These are phyloP conservation scores for Groenewaldozyma tartarivorans DNA, from an alignment of 805 yeast genomes.

Conservation along the genomic window DNA sequence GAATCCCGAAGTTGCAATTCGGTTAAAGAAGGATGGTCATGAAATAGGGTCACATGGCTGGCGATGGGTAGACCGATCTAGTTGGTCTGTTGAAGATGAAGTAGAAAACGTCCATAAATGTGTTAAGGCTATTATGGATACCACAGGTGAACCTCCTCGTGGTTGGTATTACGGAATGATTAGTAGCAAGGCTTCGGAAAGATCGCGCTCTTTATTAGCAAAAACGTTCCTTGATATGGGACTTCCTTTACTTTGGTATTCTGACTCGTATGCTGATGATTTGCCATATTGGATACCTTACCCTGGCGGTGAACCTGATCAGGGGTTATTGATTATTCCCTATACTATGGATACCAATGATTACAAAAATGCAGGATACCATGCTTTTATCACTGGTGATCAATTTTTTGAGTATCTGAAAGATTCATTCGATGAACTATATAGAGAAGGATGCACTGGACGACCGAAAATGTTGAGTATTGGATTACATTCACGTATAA, in stretches of 20 bases:
- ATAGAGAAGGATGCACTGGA: slow-evolving; percentile 30
- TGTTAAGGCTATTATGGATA: slow-evolving; percentile 24
- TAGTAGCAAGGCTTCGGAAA: slow-evolving; percentile 21
- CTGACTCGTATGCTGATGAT: slow-evolving; percentile 10
- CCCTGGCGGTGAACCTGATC: neutral
- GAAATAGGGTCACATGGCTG: slow-evolving; percentile 32
- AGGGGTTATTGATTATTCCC: slow-evolving; percentile 25
- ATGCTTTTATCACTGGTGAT: slow-evolving; percentile 23
- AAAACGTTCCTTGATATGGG: neutral
- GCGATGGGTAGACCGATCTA: slow-evolving; percentile 30
- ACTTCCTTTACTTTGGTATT: slow-evolving; percentile 9
- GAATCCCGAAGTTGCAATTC: slow-evolving; percentile 28
- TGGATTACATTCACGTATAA: slow-evolving; percentile 29
- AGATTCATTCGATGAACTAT: slow-evolving; percentile 30
- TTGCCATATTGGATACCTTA: slow-evolving; percentile 7
- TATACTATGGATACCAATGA: slow-evolving; percentile 27
- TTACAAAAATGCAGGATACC: slow-evolving; percentile 22
- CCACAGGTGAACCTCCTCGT: slow-evolving; percentile 28
- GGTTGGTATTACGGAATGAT: slow-evolving; percentile 31
- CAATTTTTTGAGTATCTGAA: slow-evolving; percentile 26
- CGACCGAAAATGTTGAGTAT: slow-evolving; percentile 32
- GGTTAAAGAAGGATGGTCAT: slow-evolving; percentile 30
- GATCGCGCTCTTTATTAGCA: slow-evolving; percentile 6
- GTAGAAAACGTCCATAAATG: slow-evolving; percentile 26
- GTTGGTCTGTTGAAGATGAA: slow-evolving; percentile 25